A percentile compares a stretch with the other conserved stretches of the same genome.
phyloP scores from a whole-genome alignment of 2,329 filamentous ascomycete species.

The Camillea tinctor region DNA sequence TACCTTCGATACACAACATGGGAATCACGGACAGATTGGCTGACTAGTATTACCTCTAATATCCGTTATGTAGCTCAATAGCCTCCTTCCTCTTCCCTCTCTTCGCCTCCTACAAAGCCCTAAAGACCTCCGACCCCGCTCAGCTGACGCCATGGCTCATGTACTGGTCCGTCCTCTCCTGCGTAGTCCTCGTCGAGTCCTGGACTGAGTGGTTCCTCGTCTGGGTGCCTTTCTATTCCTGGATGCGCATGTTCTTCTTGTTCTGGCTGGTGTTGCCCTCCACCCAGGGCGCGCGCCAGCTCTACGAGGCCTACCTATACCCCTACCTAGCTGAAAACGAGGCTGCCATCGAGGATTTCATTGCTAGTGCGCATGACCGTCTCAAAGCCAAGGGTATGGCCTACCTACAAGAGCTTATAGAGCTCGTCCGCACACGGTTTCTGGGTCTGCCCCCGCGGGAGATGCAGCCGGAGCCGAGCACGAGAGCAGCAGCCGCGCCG shows the following conservation, averaged over 20 bases:
- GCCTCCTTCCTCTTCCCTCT: conserved; percentile 91
- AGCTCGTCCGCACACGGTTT: conserved; percentile 70
- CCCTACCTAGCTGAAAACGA: conserved; percentile 89
- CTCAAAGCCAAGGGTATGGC: conserved; percentile 73
- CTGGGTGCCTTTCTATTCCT: conserved; percentile 94
- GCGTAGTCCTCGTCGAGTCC: conserved; percentile 77
- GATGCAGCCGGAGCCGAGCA: conserved; percentile 34
- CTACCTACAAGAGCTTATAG: conserved; percentile 70
- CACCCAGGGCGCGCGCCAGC: conserved; percentile 83
- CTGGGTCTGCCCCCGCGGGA: conserved; percentile 69
- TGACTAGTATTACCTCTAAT: background rate
- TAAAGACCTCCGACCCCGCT: conserved; percentile 86
- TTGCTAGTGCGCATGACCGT: conserved; percentile 75
- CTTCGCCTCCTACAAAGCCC: conserved; percentile 96
- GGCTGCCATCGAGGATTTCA: conserved; percentile 83
- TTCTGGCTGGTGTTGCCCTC: conserved; percentile 96
- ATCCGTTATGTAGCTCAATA: conserved; percentile 60
- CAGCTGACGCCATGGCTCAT: conserved; percentile 96
- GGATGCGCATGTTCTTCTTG: conserved; percentile 81
- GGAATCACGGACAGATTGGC: background rate
- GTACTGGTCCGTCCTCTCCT: conserved; percentile 95
- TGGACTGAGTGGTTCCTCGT: conserved; percentile 83
- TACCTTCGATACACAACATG: background rate
- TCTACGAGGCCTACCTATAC: conserved; percentile 84
- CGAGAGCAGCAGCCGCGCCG: conserved; percentile 42